phyloP scores from a whole-genome alignment of 1,284 basidiomycete species.

The Cutaneotrichosporon cyanovorans region DNA sequence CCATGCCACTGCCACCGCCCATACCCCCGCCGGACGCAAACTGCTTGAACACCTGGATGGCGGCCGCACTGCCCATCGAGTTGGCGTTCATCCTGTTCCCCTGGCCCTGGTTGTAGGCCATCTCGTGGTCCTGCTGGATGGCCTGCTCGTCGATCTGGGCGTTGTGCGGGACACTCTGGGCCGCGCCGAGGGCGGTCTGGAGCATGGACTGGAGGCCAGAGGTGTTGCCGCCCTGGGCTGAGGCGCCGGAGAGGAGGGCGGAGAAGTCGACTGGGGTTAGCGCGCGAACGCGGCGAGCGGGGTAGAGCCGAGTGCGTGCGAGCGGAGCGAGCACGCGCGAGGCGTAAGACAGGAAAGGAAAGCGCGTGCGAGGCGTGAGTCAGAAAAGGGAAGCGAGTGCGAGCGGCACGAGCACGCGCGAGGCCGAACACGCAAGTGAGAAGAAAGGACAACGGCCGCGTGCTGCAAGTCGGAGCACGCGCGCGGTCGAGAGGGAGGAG shows the following conservation, averaged over 20 bases:
- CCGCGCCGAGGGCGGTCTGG: constrained; percentile 26
- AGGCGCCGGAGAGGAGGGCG: constrained; percentile 35
- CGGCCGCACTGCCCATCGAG: constrained; percentile 62
- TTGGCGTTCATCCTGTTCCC: constrained; percentile 51
- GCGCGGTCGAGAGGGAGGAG: too few species aligned
- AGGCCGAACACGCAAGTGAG: too few species aligned
- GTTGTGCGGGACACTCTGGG: constrained; percentile 31
- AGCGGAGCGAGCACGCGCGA: too few species aligned
- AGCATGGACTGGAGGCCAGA: constrained; percentile 26
- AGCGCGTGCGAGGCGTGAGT: too few species aligned
- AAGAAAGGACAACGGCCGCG: too few species aligned
- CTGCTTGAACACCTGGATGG: constrained; percentile 54
- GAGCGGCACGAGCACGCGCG: too few species aligned
- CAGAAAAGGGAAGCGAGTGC: too few species aligned
- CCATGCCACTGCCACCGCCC: too few species aligned
- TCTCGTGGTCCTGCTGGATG: constrained; percentile 51
- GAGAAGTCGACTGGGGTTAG: constrained; percentile 34
- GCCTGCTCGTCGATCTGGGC: constrained; percentile 53
- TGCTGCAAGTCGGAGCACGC: too few species aligned
- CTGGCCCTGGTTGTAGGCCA: constrained; percentile 52
- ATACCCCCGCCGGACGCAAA: constrained; percentile 51
- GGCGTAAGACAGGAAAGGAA: too few species aligned
- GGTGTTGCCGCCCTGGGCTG: constrained; percentile 36
- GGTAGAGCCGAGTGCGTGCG: not conserved
- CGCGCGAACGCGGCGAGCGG: not conserved